These are phyloP conservation scores for Tricholoma hemisulphureum DNA, from an alignment of 768 basidiomycete species.

Conservation along the genomic window DNA sequence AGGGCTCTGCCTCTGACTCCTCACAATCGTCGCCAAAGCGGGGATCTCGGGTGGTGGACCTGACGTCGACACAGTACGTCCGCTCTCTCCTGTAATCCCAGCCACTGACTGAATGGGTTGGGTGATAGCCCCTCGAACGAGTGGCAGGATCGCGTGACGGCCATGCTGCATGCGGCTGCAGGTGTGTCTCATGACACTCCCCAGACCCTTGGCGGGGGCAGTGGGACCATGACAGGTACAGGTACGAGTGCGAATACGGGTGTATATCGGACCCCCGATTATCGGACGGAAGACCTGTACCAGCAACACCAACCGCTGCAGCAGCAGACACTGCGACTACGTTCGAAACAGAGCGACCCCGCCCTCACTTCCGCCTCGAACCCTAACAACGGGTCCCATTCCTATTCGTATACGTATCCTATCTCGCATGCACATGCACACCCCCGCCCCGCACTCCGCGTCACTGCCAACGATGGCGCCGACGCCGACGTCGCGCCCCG, in stretches of 20 bases:
- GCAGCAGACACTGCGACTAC: background rate
- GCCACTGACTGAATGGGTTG: background rate
- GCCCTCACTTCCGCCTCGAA: background rate
- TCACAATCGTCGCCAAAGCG: slow-evolving; percentile 20
- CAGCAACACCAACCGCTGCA: background rate
- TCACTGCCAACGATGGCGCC: slow-evolving; percentile 10
- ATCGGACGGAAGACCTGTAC: background rate
- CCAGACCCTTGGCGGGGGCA: no score
- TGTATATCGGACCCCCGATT: background rate
- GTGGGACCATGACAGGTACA: no score
- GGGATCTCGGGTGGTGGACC: slow-evolving; percentile 34
- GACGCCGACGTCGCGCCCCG: background rate
- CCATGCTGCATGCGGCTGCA: slow-evolving; percentile 35
- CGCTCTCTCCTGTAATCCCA: background rate
- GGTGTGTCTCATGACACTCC: slow-evolving; percentile 4
- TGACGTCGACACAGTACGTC: slow-evolving; percentile 64
- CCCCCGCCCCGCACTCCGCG: slow-evolving; percentile 13
- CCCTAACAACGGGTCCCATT: background rate
- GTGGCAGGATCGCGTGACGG: slow-evolving; percentile 73
- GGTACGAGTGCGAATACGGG: no score
- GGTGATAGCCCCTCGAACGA: slow-evolving; percentile 74
- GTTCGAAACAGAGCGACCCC: slow-evolving; percentile 10
- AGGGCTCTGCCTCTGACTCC: slow-evolving; percentile 24
- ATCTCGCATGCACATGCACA: background rate
- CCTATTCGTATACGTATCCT: background rate